Conservation (phyloP, 1,284 basidiomycete species). For the Cutaneotrichosporon sp. region DNA sequence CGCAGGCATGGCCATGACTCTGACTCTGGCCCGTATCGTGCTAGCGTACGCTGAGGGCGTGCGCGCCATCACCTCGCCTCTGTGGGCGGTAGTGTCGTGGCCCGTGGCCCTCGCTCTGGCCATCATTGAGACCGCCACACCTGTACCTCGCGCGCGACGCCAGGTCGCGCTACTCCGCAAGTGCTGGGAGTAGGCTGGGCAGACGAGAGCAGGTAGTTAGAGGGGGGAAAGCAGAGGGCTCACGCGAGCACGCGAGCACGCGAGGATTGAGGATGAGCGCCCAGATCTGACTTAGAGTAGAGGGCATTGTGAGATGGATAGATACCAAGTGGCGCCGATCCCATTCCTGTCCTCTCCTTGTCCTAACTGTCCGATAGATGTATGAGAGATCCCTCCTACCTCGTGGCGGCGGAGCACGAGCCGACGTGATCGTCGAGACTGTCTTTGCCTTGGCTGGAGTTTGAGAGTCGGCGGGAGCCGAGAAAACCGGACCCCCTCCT, state of each 20-base stretch:
- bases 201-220: neutral
- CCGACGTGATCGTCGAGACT: neutral
- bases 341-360: too few relatives aligned
- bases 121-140: conserved; percentile 1
- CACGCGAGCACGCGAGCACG: too few relatives aligned
- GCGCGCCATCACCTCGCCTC: conserved; percentile 13
- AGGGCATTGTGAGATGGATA: too few relatives aligned
- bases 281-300: too few relatives aligned
- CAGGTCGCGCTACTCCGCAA: neutral
- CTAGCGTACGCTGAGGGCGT: conserved; percentile 6
- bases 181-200: neutral
- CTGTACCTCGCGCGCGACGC: neutral
- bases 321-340: too few relatives aligned
- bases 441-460: too few relatives aligned
- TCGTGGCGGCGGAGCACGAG: neutral
- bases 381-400: neutral
- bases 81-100: conserved; percentile 17
- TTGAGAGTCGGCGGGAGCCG: too few relatives aligned
- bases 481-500: too few relatives aligned
- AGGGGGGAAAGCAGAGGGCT: too few relatives aligned
- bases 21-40: conserved; percentile 1
- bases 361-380: neutral
- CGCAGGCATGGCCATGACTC: neutral
- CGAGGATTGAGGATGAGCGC: too few relatives aligned
- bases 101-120: conserved; percentile 18